Evolutionary conservation across 192 early-diverging fungal genomes (phyloP).

Genomic region (Mortierella alpina): DNA sequence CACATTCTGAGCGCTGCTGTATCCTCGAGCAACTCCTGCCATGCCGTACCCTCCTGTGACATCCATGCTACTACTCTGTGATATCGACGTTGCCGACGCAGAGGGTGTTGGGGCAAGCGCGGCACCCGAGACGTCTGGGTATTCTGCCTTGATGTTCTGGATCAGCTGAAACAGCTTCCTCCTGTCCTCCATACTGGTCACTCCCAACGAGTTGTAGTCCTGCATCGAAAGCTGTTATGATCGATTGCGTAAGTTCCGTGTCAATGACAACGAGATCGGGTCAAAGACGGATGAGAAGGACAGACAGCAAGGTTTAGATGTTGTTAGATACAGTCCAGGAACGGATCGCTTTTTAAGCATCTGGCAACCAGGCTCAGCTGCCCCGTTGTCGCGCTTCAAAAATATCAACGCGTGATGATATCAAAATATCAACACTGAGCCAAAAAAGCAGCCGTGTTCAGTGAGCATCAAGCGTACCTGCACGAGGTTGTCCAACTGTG

Average conservation of each 20-base stretch:
- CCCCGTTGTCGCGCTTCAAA: too few relatives aligned
- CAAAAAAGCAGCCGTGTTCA: too few relatives aligned
- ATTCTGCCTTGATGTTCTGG: conserved; percentile 52
- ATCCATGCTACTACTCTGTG: conserved; percentile 7
- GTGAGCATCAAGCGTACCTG: conserved; percentile 48
- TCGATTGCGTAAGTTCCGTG: background rate
- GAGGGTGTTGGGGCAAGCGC: conserved; percentile 15
- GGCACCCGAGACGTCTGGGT: conserved; percentile 25
- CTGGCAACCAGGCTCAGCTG: too few relatives aligned
- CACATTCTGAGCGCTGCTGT: conserved; percentile 10
- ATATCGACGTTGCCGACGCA: background rate
- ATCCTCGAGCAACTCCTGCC: conserved; percentile 26
- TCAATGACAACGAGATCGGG: too few relatives aligned
- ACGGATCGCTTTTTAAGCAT: background rate
- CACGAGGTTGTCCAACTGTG: conserved; percentile 70
- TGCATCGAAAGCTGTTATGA: conserved; percentile 79
- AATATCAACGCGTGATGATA: conserved; percentile 3
- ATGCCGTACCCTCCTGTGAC: conserved; percentile 17
- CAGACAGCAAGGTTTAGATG: background rate
- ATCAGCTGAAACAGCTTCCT: conserved; percentile 64
- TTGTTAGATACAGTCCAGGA: background rate
- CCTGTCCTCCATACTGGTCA: conserved; percentile 69
- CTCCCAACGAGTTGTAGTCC: conserved; percentile 68
- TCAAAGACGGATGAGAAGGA: background rate
- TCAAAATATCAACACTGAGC: too few relatives aligned